These are phyloP conservation scores for Boletus rubroflammeus DNA, from an alignment of 768 basidiomycete species.

Conservation along the genomic window DNA sequence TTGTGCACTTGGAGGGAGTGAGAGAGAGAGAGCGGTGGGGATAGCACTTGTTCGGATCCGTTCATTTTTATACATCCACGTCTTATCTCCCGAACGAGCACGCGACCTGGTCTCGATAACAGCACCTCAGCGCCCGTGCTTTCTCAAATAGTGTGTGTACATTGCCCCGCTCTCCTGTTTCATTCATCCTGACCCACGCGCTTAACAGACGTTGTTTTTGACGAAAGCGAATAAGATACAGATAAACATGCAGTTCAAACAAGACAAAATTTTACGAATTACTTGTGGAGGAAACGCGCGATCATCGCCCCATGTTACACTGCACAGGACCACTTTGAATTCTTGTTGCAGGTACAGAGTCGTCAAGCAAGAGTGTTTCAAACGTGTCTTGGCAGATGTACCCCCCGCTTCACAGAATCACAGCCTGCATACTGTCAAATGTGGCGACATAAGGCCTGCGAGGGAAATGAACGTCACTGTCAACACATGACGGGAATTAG, in stretches of 20 bases:
- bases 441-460: conserved; percentile 33
- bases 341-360: not conserved
- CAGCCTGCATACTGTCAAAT: conserved; percentile 33
- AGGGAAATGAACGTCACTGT: conserved; percentile 3
- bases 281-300: not conserved
- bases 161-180: not conserved
- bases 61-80: conserved; percentile 24
- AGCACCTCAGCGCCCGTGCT: not conserved
- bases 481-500: conserved; percentile 3
- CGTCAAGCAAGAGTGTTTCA: not conserved
- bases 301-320: not conserved
- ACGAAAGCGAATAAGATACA: not conserved
- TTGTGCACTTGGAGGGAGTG: conserved; percentile 6
- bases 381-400: not conserved
- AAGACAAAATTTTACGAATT: not conserved
- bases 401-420: conserved; percentile 13
- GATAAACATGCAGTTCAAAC: conserved; percentile 1
- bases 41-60: conserved; percentile 10
- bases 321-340: not conserved
- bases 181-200: not conserved
- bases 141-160: not conserved
- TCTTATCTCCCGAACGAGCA: conserved; percentile 17
- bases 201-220: not conserved
- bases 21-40: conserved; percentile 3
- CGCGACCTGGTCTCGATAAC: conserved; percentile 9